phyloP scores from a whole-genome alignment of 129 eudicot genomes.

The Pulicaria dysenterica region DNA sequence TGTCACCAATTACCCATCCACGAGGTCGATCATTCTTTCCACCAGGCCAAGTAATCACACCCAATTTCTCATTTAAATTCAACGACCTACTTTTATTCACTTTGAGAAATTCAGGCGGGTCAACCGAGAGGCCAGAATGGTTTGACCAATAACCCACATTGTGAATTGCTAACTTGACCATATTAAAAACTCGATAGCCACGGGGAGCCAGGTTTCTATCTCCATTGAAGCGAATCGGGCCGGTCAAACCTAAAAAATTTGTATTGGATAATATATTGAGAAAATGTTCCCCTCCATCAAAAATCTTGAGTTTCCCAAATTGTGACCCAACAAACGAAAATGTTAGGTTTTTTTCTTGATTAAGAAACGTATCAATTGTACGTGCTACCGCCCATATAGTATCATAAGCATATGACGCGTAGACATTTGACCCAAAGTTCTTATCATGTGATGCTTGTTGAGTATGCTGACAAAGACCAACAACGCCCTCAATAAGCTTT shows the following conservation, averaged over 20 bases:
- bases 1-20: constrained; percentile 69
- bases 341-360: constrained; percentile 37
- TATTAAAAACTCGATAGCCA: constrained; percentile 49
- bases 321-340: constrained; percentile 43
- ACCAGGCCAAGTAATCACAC: constrained; percentile 68
- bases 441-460: constrained; percentile 24
- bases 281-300: constrained; percentile 51
- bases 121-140: constrained; percentile 58
- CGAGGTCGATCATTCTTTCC: constrained; percentile 58
- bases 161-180: constrained; percentile 32
- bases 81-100: constrained; percentile 26
- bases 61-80: constrained; percentile 41
- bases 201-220: constrained; percentile 48
- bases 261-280: constrained; percentile 38
- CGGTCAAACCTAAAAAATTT: constrained; percentile 67
- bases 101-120: constrained; percentile 47
- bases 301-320: constrained; percentile 51
- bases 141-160: constrained; percentile 72
- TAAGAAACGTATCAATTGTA: constrained; percentile 43
- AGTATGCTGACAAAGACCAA: constrained; percentile 49
- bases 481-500: constrained; percentile 46
- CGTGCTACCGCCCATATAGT: constrained; percentile 55
- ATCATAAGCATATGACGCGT: constrained; percentile 55
- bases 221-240: constrained; percentile 45
- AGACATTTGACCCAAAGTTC: constrained; percentile 33